Evolutionary conservation across 805 yeast genomes (phyloP).

Genomic region (Pichia eremophila): DNA sequence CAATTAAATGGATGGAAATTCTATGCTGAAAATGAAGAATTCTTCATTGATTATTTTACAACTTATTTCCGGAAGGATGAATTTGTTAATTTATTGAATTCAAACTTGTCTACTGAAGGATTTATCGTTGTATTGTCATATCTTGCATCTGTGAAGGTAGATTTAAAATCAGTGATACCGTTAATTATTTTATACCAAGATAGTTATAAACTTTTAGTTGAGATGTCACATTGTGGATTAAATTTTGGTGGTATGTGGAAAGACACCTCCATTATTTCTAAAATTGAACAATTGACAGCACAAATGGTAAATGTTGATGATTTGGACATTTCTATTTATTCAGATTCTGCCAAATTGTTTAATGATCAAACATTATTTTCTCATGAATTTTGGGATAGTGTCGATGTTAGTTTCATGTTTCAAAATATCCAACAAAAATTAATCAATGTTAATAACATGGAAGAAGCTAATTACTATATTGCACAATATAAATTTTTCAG

Average conservation of each 20-base stretch:
- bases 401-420: slow-evolving; percentile 17
- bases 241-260: slow-evolving; percentile 13
- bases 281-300: slow-evolving; percentile 20
- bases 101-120: slow-evolving; percentile 11
- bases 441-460: slow-evolving; percentile 10
- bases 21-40: slow-evolving; percentile 28
- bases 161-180: slow-evolving; percentile 9
- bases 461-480: slow-evolving; percentile 15
- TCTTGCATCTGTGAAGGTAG: slow-evolving; percentile 5
- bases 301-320: slow-evolving; percentile 15
- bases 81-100: slow-evolving; percentile 8
- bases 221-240: slow-evolving; percentile 11
- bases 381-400: slow-evolving; percentile 20
- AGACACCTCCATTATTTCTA: slow-evolving; percentile 14
- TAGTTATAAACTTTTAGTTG: slow-evolving; percentile 12
- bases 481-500: slow-evolving; percentile 19
- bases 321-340: slow-evolving; percentile 11
- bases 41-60: slow-evolving; percentile 29
- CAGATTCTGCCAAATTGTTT: slow-evolving; percentile 16
- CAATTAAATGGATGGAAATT: slow-evolving; percentile 26
- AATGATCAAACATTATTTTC: slow-evolving; percentile 14
- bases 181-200: slow-evolving; percentile 12
- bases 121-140: slow-evolving; percentile 12
- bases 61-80: slow-evolving; percentile 12
- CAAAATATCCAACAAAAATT: slow-evolving; percentile 10